Conservation (phyloP, 108 stramenopile species). For the Conticribra weissflogii region DNA sequence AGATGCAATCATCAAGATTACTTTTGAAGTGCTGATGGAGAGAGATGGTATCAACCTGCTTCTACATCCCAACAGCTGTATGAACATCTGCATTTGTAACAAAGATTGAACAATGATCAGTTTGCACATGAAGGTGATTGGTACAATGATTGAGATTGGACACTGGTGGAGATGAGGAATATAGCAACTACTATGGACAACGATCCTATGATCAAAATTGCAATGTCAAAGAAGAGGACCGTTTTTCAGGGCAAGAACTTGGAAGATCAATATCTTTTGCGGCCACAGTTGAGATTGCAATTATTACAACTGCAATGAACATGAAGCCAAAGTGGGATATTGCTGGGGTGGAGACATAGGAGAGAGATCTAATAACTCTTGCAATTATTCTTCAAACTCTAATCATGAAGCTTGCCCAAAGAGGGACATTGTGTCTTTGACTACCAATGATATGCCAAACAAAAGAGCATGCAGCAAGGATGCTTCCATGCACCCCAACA, state of each 20-base stretch:
- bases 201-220: no score
- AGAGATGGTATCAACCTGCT: not conserved
- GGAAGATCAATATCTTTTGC: not conserved
- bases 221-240: not conserved
- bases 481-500: not conserved
- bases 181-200: not conserved
- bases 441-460: not conserved
- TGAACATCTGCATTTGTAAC: no score
- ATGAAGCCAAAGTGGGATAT: not conserved
- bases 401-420: not conserved
- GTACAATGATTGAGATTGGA: not conserved
- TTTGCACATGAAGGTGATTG: not conserved
- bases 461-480: not conserved
- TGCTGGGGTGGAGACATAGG: not conserved
- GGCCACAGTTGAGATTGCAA: not conserved
- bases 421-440: not conserved
- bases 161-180: not conserved
- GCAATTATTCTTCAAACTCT: not conserved
- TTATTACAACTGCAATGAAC: not conserved
- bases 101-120: not conserved
- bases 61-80: no score
- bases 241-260: not conserved
- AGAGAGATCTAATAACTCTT: not conserved
- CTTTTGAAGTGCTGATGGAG: not conserved
- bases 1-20: constrained; percentile 1